phyloP scores from a whole-genome alignment of 1,284 basidiomycete species.

The Athelia psychrophila region DNA sequence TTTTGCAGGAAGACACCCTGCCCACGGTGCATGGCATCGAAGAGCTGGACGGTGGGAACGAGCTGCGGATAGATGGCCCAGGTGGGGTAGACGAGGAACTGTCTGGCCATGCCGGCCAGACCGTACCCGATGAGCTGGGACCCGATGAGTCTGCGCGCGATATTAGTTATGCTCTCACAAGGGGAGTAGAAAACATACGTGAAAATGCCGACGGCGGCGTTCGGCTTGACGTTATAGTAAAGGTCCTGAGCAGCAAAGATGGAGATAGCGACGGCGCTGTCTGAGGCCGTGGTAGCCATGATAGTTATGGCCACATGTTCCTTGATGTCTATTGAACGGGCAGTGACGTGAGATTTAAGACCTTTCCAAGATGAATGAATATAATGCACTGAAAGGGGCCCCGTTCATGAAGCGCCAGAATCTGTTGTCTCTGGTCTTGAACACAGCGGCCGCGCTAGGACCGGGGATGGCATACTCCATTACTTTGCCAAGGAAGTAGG shows the following conservation, averaged over 20 bases:
- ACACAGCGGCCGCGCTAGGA: conserved; percentile 24
- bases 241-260: conserved; percentile 52
- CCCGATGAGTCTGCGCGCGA: conserved; percentile 30
- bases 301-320: conserved; percentile 61
- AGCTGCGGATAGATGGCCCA: conserved; percentile 40
- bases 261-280: conserved; percentile 45
- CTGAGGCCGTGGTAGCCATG: conserved; percentile 49
- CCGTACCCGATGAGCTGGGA: conserved; percentile 57
- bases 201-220: conserved; percentile 47
- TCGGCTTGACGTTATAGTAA: conserved; percentile 46
- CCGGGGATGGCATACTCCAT: conserved; percentile 49
- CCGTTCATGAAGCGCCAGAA: conserved; percentile 57
- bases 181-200: conserved; percentile 26
- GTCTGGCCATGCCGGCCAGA: conserved; percentile 33
- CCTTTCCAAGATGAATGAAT: not conserved
- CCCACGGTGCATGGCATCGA: conserved; percentile 53
- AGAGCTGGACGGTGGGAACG: conserved; percentile 47
- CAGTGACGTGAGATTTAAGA: not conserved
- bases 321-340: conserved; percentile 42
- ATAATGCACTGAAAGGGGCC: conserved; percentile 48
- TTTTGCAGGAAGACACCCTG: conserved; percentile 45
- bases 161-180: not conserved
- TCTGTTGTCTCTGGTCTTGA: conserved; percentile 34
- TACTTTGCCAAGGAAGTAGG: conserved; percentile 37
- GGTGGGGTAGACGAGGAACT: conserved; percentile 42